Percentiles rank a stretch among this genome's conserved stretches.
These are phyloP conservation scores for Marvania coccoides DNA, from an alignment of 139 green algal genomes.

Conservation along the genomic window DNA sequence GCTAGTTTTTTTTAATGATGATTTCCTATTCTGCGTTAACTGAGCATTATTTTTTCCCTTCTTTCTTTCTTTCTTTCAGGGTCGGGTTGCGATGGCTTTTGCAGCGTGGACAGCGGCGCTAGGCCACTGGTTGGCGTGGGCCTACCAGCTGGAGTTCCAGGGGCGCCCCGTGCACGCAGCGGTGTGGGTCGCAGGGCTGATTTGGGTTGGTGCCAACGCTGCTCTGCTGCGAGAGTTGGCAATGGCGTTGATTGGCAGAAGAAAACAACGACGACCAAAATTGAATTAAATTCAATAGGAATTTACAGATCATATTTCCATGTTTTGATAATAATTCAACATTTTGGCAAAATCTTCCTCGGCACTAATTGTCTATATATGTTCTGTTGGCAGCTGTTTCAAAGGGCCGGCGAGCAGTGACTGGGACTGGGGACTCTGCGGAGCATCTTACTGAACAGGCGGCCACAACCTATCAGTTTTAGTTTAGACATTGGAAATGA, in stretches of 20 bases:
- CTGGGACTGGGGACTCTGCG: too few species aligned
- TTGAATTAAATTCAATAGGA: too few species aligned
- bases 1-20: too few species aligned
- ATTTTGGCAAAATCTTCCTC: too few species aligned
- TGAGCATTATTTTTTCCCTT: background rate
- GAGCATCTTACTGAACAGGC: too few species aligned
- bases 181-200: constrained; percentile 52
- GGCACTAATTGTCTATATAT: too few species aligned
- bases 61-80: constrained; percentile 2
- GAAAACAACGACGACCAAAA: background rate
- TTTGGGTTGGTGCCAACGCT: constrained; percentile 51
- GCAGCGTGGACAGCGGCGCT: constrained; percentile 42
- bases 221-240: constrained; percentile 28
- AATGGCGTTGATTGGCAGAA: background rate
- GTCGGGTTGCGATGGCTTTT: constrained; percentile 12
- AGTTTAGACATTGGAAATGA: too few species aligned
- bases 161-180: constrained; percentile 41
- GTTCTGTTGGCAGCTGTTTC: too few species aligned
- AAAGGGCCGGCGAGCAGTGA: too few species aligned
- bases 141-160: constrained; percentile 57
- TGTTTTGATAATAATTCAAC: background rate
- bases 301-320: background rate
- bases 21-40: too few species aligned
- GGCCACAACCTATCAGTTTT: too few species aligned
- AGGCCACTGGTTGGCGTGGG: constrained; percentile 72